Evolutionary conservation across 192 early-diverging fungal genomes (phyloP), one percentile per base, ranked within the genome.

Genomic region (Geosiphon pyriformis): DNA sequence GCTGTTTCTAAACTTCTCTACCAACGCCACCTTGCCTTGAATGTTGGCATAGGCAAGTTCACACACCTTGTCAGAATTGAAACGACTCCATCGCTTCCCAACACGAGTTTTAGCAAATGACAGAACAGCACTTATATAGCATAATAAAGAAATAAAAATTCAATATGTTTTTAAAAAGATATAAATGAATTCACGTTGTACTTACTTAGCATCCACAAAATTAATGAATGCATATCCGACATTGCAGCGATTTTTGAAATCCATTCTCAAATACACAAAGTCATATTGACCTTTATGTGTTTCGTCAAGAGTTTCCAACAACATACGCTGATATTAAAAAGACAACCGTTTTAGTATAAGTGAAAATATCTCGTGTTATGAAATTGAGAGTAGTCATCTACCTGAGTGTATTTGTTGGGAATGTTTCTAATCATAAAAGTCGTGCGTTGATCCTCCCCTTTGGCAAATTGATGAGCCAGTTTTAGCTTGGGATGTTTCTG

Each of bases 351-450:
- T 6, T 42, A 10, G 37, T 10, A 42, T 42, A n/a, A n/a, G n/a
- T n/a, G n/a, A n/a, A n/a, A n/a, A n/a, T n/a, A n/a, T n/a, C n/a
- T n/a, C n/a, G n/a, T n/a, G n/a, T n/a, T n/a, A n/a, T n/a, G n/a
- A n/a, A n/a, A n/a, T n/a, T n/a, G n/a, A n/a, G n/a, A n/a, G 37
- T 15, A 15, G 15, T 26, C 22, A 15, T 64, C 47, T 72, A 88
- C 87, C 74, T 88, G 87, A 8, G 88, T 86, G 66, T 90, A 91
- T 67, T 92, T 92, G 73, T 94, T 94, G 11, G 92, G 92, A 59
- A 93, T 91, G 68, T 92, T 92, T 34, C 90, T 77, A 49, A 94
- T 87, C 92, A 93, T 93, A 64, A 89, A 88, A 0, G 92, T 91
- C 0, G 90, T 92, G 11, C 92, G 79, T 26, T 69, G 80, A 59